Base-by-base conservation (phyloP, 176 grass and related monocot genomes). In the Oryza glaberrima region DNA sequence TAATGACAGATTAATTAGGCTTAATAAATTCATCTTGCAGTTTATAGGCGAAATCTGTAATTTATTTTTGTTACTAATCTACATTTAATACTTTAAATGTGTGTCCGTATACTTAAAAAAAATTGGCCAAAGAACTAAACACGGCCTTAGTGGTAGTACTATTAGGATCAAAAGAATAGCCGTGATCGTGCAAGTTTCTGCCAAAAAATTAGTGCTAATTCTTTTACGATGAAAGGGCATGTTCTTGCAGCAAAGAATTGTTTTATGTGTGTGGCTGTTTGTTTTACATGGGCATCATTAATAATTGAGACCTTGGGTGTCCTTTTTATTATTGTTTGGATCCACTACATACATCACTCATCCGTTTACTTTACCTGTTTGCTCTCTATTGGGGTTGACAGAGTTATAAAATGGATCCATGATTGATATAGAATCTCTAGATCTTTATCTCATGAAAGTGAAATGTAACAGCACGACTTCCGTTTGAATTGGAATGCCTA, bases 361-460 rank as follows among this genome's bases (percentile, higher is more conserved):
- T 56, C 43, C 11, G 34, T 43, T 70, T 69, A 41, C 30, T 54
- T 14, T 5, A 22, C 43, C 52, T n/a, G 49, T 20, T 60, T 54
- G 81, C 47, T 74, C 4, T 74, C 44, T 36, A 67, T 58, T 78
- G 15, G 52, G 34, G 49, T 32, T 22, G 30, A 43, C 54, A 41
- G 56, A 22, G 0, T 61, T 28, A 34, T 19, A 51, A 13, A 60
- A 54, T 22, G 16, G 36, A 34, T 67, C 65, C 77, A 88, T 83
- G 8, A 88, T 74, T 84, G 36, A n/a, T 35, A 30, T 46, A 43
- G 15, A 84, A 84, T 73, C 40, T 30, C 3, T 43, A 23, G 17
- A 58, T 84, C 3, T 23, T 67, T 7, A 17, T 79, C 60, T 44
- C 23, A 19, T 84, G 69, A 77, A 71, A 71, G 72, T 70, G 79